Percentiles rank a stretch among this genome's conserved stretches.
Evolutionary conservation across 768 basidiomycete genomes (phyloP).

Genomic region (Crucibulum laeve): DNA sequence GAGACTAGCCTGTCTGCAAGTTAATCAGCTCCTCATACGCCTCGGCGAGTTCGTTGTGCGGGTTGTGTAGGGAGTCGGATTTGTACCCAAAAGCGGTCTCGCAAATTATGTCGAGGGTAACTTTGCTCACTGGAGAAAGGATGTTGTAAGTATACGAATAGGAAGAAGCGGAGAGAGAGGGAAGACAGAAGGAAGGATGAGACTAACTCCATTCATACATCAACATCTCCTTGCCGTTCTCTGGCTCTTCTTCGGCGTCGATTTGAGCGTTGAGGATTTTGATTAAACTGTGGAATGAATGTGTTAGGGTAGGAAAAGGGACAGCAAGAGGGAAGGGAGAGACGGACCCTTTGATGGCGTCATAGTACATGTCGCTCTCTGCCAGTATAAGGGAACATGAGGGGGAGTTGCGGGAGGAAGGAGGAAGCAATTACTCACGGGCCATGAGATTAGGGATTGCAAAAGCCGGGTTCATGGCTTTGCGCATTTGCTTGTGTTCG

Average conservation of each 20-base stretch:
- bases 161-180: not conserved
- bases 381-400: not conserved
- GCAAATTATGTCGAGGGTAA: slow-evolving; percentile 39
- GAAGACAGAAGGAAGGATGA: not conserved
- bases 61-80: slow-evolving; percentile 29
- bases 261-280: slow-evolving; percentile 25
- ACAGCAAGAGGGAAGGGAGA: not conserved
- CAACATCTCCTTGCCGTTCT: slow-evolving; percentile 22
- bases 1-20: slow-evolving; percentile 30
- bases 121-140: slow-evolving; percentile 28
- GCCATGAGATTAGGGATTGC: slow-evolving; percentile 38
- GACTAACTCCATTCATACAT: slow-evolving; percentile 34
- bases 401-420: not conserved
- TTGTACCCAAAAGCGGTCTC: slow-evolving; percentile 34
- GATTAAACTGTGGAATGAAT: slow-evolving; percentile 21
- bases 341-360: slow-evolving; percentile 33
- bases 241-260: slow-evolving; percentile 11
- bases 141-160: not conserved
- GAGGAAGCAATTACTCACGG: slow-evolving; percentile 18
- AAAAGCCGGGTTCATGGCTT: slow-evolving; percentile 49
- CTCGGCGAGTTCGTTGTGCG: slow-evolving; percentile 30
- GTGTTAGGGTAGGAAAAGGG: not conserved
- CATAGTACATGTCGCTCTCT: slow-evolving; percentile 24
- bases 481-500: slow-evolving; percentile 46
- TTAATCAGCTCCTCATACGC: slow-evolving; percentile 29